Conservation (phyloP, 306 rosid species). For the Citrullus mucosospermus region DNA sequence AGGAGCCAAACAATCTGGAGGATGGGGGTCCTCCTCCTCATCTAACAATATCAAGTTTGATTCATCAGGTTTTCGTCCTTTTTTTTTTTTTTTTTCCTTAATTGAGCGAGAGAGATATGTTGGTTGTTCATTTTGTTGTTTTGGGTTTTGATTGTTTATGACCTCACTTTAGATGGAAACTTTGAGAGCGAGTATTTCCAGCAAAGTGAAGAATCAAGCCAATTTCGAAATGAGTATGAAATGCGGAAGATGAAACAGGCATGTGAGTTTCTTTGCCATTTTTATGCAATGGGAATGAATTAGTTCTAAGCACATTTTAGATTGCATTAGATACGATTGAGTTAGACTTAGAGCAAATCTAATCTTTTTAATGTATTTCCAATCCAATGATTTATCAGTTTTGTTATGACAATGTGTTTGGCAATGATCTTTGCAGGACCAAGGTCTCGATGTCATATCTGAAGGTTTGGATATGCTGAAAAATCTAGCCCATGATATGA, state of each 20-base stretch:
- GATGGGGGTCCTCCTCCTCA: conserved; percentile 29
- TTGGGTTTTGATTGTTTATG: not conserved
- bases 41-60: conserved; percentile 49
- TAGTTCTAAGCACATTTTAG: not conserved
- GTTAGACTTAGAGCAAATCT: not conserved
- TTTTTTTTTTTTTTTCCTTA: too few relatives aligned
- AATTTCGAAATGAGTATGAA: conserved; percentile 65
- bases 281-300: not conserved
- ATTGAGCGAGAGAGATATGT: not conserved
- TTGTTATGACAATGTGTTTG: not conserved
- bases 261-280: conserved; percentile 16
- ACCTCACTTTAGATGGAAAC: conserved; percentile 24
- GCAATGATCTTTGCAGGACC: conserved; percentile 33
- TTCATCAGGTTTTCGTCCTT: conserved; percentile 27
- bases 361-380: not conserved
- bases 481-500: conserved; percentile 70
- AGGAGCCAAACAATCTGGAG: conserved; percentile 33
- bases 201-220: conserved; percentile 58
- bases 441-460: conserved; percentile 87
- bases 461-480: conserved; percentile 73
- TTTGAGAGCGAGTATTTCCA: conserved; percentile 36
- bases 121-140: not conserved
- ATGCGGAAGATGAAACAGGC: conserved; percentile 85
- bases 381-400: not conserved
- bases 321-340: not conserved